phyloP scores from a whole-genome alignment of 2,329 filamentous ascomycete species.

The Curvularia lunata region DNA sequence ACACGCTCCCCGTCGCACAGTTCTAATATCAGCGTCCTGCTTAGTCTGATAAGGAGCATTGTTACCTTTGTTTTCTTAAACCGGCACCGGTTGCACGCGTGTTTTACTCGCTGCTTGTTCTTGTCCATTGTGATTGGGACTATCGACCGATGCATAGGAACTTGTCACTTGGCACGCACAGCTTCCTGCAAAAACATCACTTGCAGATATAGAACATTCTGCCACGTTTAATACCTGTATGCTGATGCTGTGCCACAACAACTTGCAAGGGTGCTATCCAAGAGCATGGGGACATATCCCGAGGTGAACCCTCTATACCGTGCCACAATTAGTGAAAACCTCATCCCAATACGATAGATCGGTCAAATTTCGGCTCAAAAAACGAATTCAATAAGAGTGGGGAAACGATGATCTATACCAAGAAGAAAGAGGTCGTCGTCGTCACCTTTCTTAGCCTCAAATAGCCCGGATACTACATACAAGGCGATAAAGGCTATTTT shows the following conservation, averaged over 20 bases:
- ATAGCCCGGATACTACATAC: not conserved
- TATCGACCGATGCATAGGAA: not conserved
- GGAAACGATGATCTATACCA: not conserved
- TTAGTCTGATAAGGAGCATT: not conserved
- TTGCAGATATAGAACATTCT: not conserved
- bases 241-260: constrained; percentile 3
- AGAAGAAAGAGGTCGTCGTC: not conserved
- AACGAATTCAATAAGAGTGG: not conserved
- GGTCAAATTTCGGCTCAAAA: constrained; percentile 7
- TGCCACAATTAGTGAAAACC: not conserved
- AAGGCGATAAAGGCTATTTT: not conserved
- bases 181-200: not conserved
- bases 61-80: constrained; percentile 18
- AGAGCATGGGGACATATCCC: not conserved
- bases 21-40: constrained; percentile 3
- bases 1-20: constrained; percentile 3
- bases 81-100: constrained; percentile 14
- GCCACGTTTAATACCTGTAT: not conserved
- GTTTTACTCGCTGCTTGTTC: constrained; percentile 10
- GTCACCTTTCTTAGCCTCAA: not conserved
- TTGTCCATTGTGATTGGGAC: constrained; percentile 1
- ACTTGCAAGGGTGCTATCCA: not conserved
- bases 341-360: not conserved
- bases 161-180: not conserved
- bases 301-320: constrained; percentile 2